Base-by-base conservation (phyloP, 345 rosid genomes). In the Xanthoceras sorbifolium region DNA sequence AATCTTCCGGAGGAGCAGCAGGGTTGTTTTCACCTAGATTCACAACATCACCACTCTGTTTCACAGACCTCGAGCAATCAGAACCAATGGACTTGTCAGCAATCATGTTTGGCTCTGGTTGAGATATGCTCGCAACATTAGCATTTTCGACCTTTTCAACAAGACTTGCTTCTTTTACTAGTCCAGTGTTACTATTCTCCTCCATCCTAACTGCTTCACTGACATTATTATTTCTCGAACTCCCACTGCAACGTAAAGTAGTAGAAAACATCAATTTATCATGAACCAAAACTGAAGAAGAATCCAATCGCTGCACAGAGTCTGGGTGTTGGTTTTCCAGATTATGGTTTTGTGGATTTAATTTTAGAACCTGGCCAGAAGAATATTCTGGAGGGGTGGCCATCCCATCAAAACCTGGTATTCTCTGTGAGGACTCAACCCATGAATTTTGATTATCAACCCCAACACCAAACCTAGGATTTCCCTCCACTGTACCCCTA, bases 351-450 rank as follows among this genome's bases (percentile, higher is more conserved):
- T 77, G 81, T 44, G 81, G 52, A 52, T 80, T 80, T 76, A 79
- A 22, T 64, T 78, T 84, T 69, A 71, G 67, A 69, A 76, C 55
- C 54, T 59, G 91, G 29, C 76, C 83, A 79, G 67, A 83, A 78
- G 87, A 82, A 75, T 83, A 88, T 75, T 82, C 91, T 11, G 86
- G 74, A 36, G 87, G 73, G 44, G 82, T 63, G 65, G 76, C 69
- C 46, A 79, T 65, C 54, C 86, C 94, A 83, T 91, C 90, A 69
- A 85, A 82, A 80, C 89, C 96, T 64, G 83, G 67, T 55, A 87
- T 60, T 66, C 85, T 87, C 69, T 84, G 90, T 1, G 90, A 82
- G 23, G 87, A 79, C 42, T 92, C 91, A 17, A 79, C 70, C 85
- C 90, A 79, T 72, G 85, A 76, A 64, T 80, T 84, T 79, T 82